Evolutionary conservation across 495 filamentous ascomycete species (phyloP).

Genomic region (Parathielavia hyrcaniae): DNA sequence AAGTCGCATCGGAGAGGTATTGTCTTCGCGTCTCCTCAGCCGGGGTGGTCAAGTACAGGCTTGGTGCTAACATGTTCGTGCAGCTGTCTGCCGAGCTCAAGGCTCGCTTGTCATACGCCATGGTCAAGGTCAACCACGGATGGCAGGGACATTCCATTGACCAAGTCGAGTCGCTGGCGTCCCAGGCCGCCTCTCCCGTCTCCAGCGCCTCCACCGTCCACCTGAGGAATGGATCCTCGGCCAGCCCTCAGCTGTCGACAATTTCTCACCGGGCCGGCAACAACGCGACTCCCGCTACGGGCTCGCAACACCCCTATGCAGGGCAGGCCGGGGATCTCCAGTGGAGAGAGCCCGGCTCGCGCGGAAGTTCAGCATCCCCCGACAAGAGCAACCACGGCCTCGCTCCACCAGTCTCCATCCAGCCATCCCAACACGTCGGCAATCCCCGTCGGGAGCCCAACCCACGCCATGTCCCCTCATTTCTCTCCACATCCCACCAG

Average conservation of each 20-base stretch:
- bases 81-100: conserved; percentile 72
- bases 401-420: conserved; percentile 34
- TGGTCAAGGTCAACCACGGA: conserved; percentile 82
- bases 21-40: background rate
- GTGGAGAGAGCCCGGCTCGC: conserved; percentile 21
- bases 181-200: conserved; percentile 54
- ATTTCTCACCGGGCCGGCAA: conserved; percentile 31
- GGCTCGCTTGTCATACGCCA: conserved; percentile 77
- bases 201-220: conserved; percentile 50
- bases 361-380: conserved; percentile 26
- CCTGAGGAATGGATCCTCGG: conserved; percentile 42
- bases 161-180: conserved; percentile 62
- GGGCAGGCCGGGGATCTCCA: conserved; percentile 14
- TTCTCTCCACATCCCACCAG: conserved; percentile 37
- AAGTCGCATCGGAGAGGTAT: conserved; percentile 70
- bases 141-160: conserved; percentile 65
- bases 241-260: conserved; percentile 40
- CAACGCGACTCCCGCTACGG: conserved; percentile 30
- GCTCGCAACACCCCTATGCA: conserved; percentile 23
- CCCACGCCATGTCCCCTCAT: conserved; percentile 34
- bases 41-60: background rate
- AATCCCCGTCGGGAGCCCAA: conserved; percentile 38
- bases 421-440: conserved; percentile 28
- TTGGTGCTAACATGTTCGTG: conserved; percentile 18
- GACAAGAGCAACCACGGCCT: conserved; percentile 29